Percentiles rank a stretch among this genome's conserved stretches.
phyloP scores from a whole-genome alignment of 2,329 filamentous ascomycete species.

The Penicillium glabrum region DNA sequence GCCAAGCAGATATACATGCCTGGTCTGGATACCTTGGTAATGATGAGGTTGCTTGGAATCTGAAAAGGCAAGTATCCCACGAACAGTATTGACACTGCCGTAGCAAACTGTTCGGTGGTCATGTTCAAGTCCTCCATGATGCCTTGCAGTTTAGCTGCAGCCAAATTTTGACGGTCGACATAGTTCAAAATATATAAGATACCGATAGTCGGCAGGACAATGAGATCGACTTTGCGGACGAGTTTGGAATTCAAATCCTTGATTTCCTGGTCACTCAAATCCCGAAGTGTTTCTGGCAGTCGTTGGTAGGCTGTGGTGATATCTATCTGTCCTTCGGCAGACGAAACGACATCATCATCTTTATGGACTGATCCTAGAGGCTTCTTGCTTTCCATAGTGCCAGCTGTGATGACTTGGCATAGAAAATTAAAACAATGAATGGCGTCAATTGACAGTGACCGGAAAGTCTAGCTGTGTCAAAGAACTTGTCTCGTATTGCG shows the following conservation, averaged over 20 bases:
- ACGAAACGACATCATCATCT: constrained; percentile 20
- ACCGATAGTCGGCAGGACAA: constrained; percentile 32
- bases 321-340: constrained; percentile 25
- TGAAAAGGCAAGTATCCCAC: constrained; percentile 30
- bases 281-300: constrained; percentile 26
- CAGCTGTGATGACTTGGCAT: background rate
- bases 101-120: constrained; percentile 36
- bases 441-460: no score
- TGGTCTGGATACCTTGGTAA: constrained; percentile 54
- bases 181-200: constrained; percentile 46
- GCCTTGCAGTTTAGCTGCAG: constrained; percentile 42
- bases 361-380: background rate
- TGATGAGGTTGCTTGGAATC: constrained; percentile 50
- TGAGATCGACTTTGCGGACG: constrained; percentile 32
- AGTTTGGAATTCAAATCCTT: constrained; percentile 22
- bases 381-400: constrained; percentile 20
- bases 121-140: constrained; percentile 43
- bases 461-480: no score
- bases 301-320: constrained; percentile 14
- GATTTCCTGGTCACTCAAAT: constrained; percentile 23
- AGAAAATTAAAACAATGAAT: no score
- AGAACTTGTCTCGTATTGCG: no score
- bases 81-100: constrained; percentile 27
- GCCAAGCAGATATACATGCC: constrained; percentile 53
- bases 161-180: constrained; percentile 40